Evolutionary conservation across 2,329 filamentous ascomycete genomes (phyloP).

Genomic region (Cercospora sp.): DNA sequence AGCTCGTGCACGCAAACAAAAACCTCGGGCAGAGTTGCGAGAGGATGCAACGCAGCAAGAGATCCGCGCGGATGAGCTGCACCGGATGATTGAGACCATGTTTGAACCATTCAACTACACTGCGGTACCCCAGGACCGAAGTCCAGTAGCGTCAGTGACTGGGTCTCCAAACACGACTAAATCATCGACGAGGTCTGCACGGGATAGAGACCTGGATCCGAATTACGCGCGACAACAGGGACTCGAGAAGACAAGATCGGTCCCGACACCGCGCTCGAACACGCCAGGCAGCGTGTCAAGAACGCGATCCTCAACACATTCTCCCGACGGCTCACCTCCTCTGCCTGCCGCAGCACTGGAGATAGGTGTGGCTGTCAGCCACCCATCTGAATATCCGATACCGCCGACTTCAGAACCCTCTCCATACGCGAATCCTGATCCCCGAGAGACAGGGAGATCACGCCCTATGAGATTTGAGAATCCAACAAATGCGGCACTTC

Average conservation of each 20-base stretch:
- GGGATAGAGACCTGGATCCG: constrained; percentile 22
- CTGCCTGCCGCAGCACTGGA: constrained; percentile 36
- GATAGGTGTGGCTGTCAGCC: constrained; percentile 19
- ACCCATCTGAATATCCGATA: constrained; percentile 34
- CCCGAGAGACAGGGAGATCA: constrained; percentile 27
- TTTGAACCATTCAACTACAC: constrained; percentile 98
- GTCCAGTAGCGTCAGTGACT: constrained; percentile 23
- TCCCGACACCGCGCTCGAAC: constrained; percentile 40
- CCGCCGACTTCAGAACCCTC: constrained; percentile 24
- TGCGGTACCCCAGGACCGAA: constrained; percentile 70
- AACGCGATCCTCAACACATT: constrained; percentile 49
- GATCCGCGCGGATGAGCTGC: constrained; percentile 89
- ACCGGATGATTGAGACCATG: constrained; percentile 89
- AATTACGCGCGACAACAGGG: constrained; percentile 14
- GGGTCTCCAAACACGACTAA: constrained; percentile 14
- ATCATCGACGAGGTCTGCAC: constrained; percentile 12
- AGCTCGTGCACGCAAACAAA: constrained; percentile 86
- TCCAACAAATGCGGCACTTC: constrained; percentile 22
- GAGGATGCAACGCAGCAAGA: constrained; percentile 94
- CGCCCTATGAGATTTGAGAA: constrained; percentile 35
- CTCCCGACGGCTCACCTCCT: constrained; percentile 52
- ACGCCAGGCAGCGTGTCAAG: constrained; percentile 42
- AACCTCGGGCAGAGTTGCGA: constrained; percentile 86
- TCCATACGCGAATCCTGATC: constrained; percentile 9
- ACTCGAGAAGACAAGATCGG: constrained; percentile 28